Evolutionary conservation across 164 flowering plant species (phyloP).

Genomic region (Berberis thunbergii): DNA sequence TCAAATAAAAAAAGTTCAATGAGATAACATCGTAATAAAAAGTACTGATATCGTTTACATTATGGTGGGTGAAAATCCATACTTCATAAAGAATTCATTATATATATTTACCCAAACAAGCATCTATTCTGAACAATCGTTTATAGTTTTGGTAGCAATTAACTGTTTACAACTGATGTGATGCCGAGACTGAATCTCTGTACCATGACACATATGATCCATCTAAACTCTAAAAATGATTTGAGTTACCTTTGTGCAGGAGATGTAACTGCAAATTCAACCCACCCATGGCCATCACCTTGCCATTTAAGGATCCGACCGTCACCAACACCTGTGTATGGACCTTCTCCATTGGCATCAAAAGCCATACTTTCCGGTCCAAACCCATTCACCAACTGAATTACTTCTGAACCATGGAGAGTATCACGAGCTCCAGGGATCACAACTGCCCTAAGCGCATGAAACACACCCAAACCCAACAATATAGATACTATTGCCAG

Average conservation of each 20-base stretch:
- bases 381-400: slow-evolving; percentile 26
- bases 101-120: too few species aligned
- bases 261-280: slow-evolving; percentile 53
- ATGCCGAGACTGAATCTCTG: background rate
- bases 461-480: slow-evolving; percentile 3
- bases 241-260: slow-evolving; percentile 28
- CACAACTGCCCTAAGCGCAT: slow-evolving; percentile 14
- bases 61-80: too few species aligned
- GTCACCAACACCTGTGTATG: slow-evolving; percentile 66
- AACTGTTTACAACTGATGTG: too few species aligned
- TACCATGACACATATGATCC: background rate
- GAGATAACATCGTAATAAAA: background rate
- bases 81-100: too few species aligned
- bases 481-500: slow-evolving; percentile 11
- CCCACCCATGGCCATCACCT: slow-evolving; percentile 28
- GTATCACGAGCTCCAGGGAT: slow-evolving; percentile 19
- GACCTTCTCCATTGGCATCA: slow-evolving; percentile 54
- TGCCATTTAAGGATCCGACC: slow-evolving; percentile 59
- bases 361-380: slow-evolving; percentile 74
- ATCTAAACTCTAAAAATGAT: background rate
- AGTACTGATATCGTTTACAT: background rate
- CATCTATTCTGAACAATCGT: too few species aligned
- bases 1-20: background rate
- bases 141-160: too few species aligned
- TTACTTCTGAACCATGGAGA: slow-evolving; percentile 21